phyloP scores from a whole-genome alignment of 495 filamentous ascomycete species.

The Penicillium diatomitis region DNA sequence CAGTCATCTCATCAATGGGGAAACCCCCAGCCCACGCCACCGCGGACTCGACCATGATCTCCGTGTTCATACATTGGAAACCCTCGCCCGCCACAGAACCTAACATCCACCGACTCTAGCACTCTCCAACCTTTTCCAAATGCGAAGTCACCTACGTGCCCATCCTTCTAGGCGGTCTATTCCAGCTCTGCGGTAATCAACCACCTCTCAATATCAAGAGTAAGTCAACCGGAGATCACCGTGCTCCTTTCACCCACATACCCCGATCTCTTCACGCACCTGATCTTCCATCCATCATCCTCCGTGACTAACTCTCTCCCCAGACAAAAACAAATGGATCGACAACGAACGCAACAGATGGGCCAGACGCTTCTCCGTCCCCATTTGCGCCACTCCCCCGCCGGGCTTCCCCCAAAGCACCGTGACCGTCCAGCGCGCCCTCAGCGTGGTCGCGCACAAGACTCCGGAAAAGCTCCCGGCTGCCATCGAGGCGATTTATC shows the following conservation, averaged over 20 bases:
- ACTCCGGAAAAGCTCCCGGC: slow-evolving; percentile 33
- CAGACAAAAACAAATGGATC: slow-evolving; percentile 64
- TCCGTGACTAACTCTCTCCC: background rate
- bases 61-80: too few relatives aligned
- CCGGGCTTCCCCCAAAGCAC: slow-evolving; percentile 53
- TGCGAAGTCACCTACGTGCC: slow-evolving; percentile 57
- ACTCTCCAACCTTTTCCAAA: slow-evolving; percentile 50
- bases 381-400: slow-evolving; percentile 41
- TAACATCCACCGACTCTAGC: slow-evolving; percentile 25
- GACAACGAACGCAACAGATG: slow-evolving; percentile 51
- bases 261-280: background rate
- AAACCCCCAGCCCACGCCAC: too few relatives aligned
- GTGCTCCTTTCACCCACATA: background rate
- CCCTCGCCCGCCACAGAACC: background rate
- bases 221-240: slow-evolving; percentile 16
- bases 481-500: slow-evolving; percentile 42
- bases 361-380: slow-evolving; percentile 49
- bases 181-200: slow-evolving; percentile 55
- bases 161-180: slow-evolving; percentile 60
- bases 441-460: slow-evolving; percentile 29
- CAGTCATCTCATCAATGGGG: slow-evolving; percentile 10
- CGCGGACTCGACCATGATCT: too few relatives aligned
- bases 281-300: background rate
- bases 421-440: slow-evolving; percentile 39
- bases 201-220: slow-evolving; percentile 61